These are phyloP conservation scores for Wickerhamomyces tratensis DNA, from an alignment of 805 yeast species.

Conservation along the genomic window DNA sequence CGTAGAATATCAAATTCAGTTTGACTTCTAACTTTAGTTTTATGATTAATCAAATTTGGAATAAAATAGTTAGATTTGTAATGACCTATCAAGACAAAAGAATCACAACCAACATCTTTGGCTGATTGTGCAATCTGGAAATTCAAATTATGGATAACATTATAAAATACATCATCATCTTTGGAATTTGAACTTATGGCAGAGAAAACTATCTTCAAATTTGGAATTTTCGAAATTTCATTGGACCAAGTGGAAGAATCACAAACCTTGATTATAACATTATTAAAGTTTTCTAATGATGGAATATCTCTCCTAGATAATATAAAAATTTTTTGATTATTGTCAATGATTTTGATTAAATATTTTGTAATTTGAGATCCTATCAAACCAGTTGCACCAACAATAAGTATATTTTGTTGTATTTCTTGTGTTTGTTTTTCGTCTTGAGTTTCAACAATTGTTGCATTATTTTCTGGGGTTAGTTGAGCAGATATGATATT, in stretches of 20 bases:
- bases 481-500: not conserved
- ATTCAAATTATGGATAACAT: conserved; percentile 6
- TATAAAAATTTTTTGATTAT: conserved; percentile 2
- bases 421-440: too few relatives aligned
- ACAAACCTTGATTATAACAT: not conserved
- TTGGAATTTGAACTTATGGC: conserved; percentile 6
- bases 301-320: conserved; percentile 3
- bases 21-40: conserved; percentile 4
- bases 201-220: conserved; percentile 6
- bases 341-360: conserved; percentile 2
- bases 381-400: conserved; percentile 10
- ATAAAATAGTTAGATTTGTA: not conserved
- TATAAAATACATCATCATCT: conserved; percentile 1
- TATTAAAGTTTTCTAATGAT: conserved; percentile 3
- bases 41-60: conserved; percentile 4
- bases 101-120: conserved; percentile 4
- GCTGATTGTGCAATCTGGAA: conserved; percentile 8
- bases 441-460: not conserved
- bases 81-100: conserved; percentile 6
- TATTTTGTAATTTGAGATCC: conserved; percentile 7
- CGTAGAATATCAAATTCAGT: conserved; percentile 5
- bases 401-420: not conserved
- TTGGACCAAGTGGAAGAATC: conserved; percentile 7
- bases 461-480: not conserved
- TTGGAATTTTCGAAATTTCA: conserved; percentile 5